These are phyloP conservation scores for Rhamnella rubrinervis DNA, from an alignment of 331 rosid species.

Conservation along the genomic window DNA sequence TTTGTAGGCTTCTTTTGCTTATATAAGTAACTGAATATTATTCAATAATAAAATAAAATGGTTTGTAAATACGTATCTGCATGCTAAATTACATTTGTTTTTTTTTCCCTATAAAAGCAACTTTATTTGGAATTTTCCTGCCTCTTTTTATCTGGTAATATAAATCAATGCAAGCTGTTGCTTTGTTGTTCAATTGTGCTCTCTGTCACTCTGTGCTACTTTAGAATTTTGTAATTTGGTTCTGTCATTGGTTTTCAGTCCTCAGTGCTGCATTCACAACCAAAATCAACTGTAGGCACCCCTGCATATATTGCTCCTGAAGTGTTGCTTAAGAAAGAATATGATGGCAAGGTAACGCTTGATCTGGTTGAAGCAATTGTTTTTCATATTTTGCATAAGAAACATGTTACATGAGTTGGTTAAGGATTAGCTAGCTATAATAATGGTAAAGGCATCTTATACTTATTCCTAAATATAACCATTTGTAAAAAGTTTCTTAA, in stretches of 20 bases:
- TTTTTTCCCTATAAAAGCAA: background rate
- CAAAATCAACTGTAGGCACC: slow-evolving; percentile 96
- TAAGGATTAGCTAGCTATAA: background rate
- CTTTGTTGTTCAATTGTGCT: background rate
- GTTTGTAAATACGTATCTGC: background rate
- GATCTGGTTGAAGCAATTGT: background rate
- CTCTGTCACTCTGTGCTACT: background rate
- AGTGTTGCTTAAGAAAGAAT: slow-evolving; percentile 90
- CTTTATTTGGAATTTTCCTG: background rate
- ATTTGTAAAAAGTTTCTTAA: background rate
- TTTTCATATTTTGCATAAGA: background rate
- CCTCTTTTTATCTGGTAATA: background rate
- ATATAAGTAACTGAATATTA: background rate
- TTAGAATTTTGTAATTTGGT: slow-evolving; percentile 24
- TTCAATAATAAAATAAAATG: background rate
- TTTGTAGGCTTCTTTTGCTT: background rate
- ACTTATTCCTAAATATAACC: background rate
- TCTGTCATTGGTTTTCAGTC: slow-evolving; percentile 53
- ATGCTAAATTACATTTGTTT: background rate
- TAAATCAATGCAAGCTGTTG: too few species aligned
- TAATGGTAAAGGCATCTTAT: background rate
- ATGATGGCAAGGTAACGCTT: slow-evolving; percentile 86
- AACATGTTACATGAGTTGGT: background rate
- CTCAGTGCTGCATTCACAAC: slow-evolving; percentile 89
- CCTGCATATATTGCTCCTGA: slow-evolving; percentile 98